Conservation (phyloP, 1,284 basidiomycete species). For the Moesziomyces sp. region DNA sequence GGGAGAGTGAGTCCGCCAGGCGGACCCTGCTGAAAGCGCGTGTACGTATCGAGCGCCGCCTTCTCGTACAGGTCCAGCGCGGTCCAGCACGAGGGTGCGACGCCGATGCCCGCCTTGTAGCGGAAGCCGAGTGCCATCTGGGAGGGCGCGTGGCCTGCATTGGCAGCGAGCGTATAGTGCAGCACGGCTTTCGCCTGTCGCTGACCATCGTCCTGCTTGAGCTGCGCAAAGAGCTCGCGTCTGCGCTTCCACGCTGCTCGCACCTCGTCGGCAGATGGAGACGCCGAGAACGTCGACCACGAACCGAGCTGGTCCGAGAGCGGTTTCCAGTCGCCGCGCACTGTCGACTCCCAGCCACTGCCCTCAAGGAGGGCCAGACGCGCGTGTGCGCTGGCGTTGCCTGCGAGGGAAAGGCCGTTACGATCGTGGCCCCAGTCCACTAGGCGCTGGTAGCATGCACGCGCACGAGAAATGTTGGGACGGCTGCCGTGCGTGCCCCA, state of each 20-base stretch:
- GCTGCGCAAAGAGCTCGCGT: conserved; percentile 35
- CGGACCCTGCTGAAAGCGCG: conserved; percentile 81
- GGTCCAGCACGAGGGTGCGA: conserved; percentile 74
- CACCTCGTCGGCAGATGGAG: conserved; percentile 26
- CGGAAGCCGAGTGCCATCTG: conserved; percentile 93
- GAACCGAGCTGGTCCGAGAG: conserved; percentile 18
- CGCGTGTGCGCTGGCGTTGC: conserved; percentile 63
- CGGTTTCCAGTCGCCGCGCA: conserved; percentile 46
- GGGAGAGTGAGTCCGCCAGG: conserved; percentile 89
- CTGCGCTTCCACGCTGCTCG: conserved; percentile 40
- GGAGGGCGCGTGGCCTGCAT: conserved; percentile 84
- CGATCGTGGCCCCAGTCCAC: conserved; percentile 39
- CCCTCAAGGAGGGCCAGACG: conserved; percentile 62
- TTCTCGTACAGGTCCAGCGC: conserved; percentile 59
- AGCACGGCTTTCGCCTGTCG: conserved; percentile 76
- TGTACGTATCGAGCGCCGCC: conserved; percentile 71
- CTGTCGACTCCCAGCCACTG: conserved; percentile 51
- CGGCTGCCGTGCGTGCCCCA: conserved; percentile 63
- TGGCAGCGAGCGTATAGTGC: conserved; percentile 91
- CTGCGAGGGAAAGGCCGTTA: conserved; percentile 27
- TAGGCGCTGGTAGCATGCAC: conserved; percentile 53
- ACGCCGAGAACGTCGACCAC: conserved; percentile 25
- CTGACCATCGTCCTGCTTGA: conserved; percentile 48
- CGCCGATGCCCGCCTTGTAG: conserved; percentile 93
- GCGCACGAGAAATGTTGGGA: conserved; percentile 53